Base-by-base conservation (phyloP, 257 asterid genomes). In the Penstemon newberryi region DNA sequence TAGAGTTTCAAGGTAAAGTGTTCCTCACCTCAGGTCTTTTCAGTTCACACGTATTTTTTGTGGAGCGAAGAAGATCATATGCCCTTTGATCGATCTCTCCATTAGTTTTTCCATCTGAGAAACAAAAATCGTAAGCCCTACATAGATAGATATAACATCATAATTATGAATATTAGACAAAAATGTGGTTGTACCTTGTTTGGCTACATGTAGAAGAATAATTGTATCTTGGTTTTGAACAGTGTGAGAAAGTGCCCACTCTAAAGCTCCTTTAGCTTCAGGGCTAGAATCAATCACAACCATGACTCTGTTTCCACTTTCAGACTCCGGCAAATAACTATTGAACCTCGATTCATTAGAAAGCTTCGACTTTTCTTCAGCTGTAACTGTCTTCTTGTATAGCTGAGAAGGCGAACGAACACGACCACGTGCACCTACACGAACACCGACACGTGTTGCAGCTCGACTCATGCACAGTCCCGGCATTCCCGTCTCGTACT, bases 181-280 rank as follows among this genome's bases (percentile, higher is more conserved):
- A 36, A 1, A 33, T 4, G 41, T 49, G 40, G 52, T 57, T 37
- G 44, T 56, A 89, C 96, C 92, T 74, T 77, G 83, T 78, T 74
- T 84, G 73, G 78, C 71, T 8, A 88, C 81, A 75, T 84, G 91
- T 42, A 92, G 73, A 52, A 92, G 96, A 75, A 90, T 13, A 63
- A 92, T 76, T 4, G 87, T 77, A 13, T 88, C 98, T 9, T 84
- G 88, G 79, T 59, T 76, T 60, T 90, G 98, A 52, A 92, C 82
- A 43, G 97, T 79, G 68, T 90, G 97, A 1, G 98, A 83, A 50
- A 92, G 86, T 5, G 93, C 89, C 98, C 97, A 92, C 33, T 88
- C 89, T 11, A 92, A 87, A 15, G 97, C 98, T 50, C 69, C 83
- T 77, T 81, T 82, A 8, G 97, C 86, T 76, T 88, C 94, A 0